Percentiles rank a stretch among this genome's conserved stretches.
These are phyloP conservation scores for Lobosporangium transversale DNA, from an alignment of 192 early-diverging fungal genomes.

Conservation along the genomic window DNA sequence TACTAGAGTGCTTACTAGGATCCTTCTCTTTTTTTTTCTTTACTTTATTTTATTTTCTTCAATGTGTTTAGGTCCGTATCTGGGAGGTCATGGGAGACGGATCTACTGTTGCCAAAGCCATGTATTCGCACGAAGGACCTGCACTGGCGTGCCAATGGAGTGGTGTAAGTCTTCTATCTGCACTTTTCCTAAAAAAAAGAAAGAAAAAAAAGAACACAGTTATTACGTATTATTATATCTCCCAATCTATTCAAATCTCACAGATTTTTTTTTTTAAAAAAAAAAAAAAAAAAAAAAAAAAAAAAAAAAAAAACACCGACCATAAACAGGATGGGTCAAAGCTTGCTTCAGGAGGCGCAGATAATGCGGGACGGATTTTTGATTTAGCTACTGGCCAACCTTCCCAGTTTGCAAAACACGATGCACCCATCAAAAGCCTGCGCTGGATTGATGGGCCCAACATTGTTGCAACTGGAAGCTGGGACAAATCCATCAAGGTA, in stretches of 20 bases:
- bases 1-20: background rate
- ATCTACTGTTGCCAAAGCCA: constrained; percentile 80
- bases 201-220: no score
- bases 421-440: constrained; percentile 85
- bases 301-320: no score
- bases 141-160: constrained; percentile 87
- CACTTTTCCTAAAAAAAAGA: no score
- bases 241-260: no score
- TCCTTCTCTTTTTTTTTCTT: background rate
- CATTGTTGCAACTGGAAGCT: constrained; percentile 89
- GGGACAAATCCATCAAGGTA: constrained; percentile 93
- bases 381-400: constrained; percentile 86
- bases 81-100: constrained; percentile 91
- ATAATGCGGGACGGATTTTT: constrained; percentile 88
- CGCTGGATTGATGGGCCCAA: constrained; percentile 78
- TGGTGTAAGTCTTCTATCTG: constrained; percentile 58
- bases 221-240: no score
- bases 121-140: constrained; percentile 86
- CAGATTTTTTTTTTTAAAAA: no score
- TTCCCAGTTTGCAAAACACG: constrained; percentile 89
- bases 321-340: constrained; percentile 92
- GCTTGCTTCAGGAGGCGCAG: constrained; percentile 89
- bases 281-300: no score
- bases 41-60: no score
- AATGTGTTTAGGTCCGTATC: constrained; percentile 88